A percentile compares a stretch with the other conserved stretches of the same genome.
phyloP scores from a whole-genome alignment of 495 filamentous ascomycete genomes.

The Tuber umbilicatum region DNA sequence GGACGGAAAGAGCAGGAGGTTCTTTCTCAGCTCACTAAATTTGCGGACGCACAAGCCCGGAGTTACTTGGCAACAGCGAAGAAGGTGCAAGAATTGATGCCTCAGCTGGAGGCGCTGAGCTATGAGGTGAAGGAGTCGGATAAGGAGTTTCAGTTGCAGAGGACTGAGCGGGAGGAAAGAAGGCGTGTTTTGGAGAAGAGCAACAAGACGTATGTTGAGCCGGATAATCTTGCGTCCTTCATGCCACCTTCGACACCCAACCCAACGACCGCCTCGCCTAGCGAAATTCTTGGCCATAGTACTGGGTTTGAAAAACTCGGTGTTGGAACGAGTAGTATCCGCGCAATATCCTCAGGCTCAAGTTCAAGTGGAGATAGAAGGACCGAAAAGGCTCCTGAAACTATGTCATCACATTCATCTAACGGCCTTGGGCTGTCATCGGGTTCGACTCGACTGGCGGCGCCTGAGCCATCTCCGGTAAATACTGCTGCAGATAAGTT shows the following conservation, averaged over 20 bases:
- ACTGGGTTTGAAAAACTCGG: constrained; percentile 40
- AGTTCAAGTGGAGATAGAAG: constrained; percentile 18
- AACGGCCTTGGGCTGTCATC: constrained; percentile 23
- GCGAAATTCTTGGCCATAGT: constrained; percentile 40
- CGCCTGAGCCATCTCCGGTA: constrained; percentile 26
- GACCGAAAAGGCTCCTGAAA: constrained; percentile 14
- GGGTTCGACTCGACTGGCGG: constrained; percentile 44
- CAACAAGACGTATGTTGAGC: constrained; percentile 71
- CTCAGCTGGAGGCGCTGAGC: constrained; percentile 86
- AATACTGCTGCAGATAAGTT: constrained; percentile 55
- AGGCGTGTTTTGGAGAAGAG: constrained; percentile 82
- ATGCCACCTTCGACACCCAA: constrained; percentile 31
- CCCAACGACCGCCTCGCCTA: constrained; percentile 25
- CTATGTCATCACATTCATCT: constrained; percentile 36
- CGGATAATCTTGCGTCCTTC: constrained; percentile 50
- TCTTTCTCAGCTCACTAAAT: constrained; percentile 89
- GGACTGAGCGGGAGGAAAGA: constrained; percentile 90
- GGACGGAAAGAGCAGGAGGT: constrained; percentile 97
- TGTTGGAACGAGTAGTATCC: constrained; percentile 39
- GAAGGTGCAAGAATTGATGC: constrained; percentile 79
- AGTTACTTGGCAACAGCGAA: constrained; percentile 74
- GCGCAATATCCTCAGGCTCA: constrained; percentile 38
- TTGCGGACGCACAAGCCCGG: constrained; percentile 82
- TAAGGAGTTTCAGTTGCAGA: constrained; percentile 89
- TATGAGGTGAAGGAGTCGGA: constrained; percentile 83